A percentile compares a stretch with the other conserved stretches of the same genome.
Evolutionary conservation across 345 rosid genomes (phyloP).

Genomic region (Populus ilicifolia): DNA sequence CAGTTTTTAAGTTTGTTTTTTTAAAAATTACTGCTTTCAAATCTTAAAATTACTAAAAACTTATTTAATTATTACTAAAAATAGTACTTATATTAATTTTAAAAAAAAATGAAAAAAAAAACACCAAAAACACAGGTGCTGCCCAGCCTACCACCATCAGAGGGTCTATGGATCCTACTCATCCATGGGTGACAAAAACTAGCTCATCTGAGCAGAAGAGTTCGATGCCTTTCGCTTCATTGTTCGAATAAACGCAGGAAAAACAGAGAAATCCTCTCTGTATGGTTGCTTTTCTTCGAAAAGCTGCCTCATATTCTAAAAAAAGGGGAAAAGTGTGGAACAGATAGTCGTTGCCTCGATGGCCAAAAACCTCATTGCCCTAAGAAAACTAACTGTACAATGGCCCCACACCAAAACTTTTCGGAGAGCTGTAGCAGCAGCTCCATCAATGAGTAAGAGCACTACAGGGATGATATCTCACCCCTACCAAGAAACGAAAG

Average conservation of each 20-base stretch:
- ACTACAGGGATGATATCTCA: not conserved
- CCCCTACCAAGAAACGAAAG: not conserved
- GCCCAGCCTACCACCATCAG: too few species aligned
- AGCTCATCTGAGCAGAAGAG: not conserved
- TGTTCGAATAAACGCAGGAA: not conserved
- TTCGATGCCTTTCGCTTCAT: not conserved
- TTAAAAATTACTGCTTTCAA: too few species aligned
- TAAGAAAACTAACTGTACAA: slow-evolving; percentile 10
- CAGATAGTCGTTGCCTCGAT: not conserved
- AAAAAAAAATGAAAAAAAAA: too few species aligned
- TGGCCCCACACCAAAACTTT: slow-evolving; percentile 6
- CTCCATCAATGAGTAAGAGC: slow-evolving; percentile 6
- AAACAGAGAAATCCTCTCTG: not conserved
- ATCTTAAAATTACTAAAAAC: too few species aligned
- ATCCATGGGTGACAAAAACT: not conserved
- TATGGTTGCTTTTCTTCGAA: not conserved
- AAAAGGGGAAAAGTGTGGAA: not conserved
- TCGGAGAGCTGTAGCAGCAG: slow-evolving; percentile 6
- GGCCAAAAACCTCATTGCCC: not conserved
- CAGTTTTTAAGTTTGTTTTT: too few species aligned
- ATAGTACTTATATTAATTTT: too few species aligned
- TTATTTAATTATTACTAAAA: too few species aligned
- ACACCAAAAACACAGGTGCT: too few species aligned
- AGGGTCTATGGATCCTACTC: too few species aligned
- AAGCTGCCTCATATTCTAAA: not conserved